Base-by-base conservation (phyloP, 345 rosid species). In the Physaria fendleri region DNA sequence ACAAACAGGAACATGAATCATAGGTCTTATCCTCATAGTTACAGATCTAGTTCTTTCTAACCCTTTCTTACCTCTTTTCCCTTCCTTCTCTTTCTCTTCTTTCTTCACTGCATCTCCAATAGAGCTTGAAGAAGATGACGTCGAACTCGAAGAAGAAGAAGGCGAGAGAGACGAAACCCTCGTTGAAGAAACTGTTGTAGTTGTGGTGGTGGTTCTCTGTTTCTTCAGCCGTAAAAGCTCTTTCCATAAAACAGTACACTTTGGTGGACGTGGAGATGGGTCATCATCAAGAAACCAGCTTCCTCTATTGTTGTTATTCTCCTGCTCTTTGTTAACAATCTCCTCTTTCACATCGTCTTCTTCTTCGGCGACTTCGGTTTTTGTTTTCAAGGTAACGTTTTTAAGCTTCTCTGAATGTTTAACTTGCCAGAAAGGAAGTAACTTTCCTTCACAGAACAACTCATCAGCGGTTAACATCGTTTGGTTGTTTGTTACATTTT, bases 221-320 rank as follows among this genome's bases (percentile, higher is more conserved):
- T 93, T 93, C 82, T 81, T 88, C 57, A 93, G 37, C 80, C 91
- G 76, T 3, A 93, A 77, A 64, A 93, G 63, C 74, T 89, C 99
- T 77, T 89, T 93, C 97, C 97, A 93, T 3, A 93, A 37, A 3
- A 93, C 99, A 2, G 97, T 88, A 56, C 98, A 91, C 56, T 91
- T 91, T 3, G 98, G 98, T 30, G 96, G 98, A 56, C 98, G 75
- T 7, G 99, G 99, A 43, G 99, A 93, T 24, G 97, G 97, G 33
- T 93, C 97, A 28, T 93, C 99, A 51, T 93, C 97, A 35, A 85
- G 76, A 71, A 85, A 87, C 97, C 97, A 89, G 41, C 63, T 77
- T 7, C 74, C 75, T 48, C 73, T 78, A 62, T 42, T 64, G 52
- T 46, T 48, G 54, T 20, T 64, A 3, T 37, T 47, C 24, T 69